Evolutionary conservation across 164 flowering plant genomes (phyloP).

Genomic region (Piper betle): DNA sequence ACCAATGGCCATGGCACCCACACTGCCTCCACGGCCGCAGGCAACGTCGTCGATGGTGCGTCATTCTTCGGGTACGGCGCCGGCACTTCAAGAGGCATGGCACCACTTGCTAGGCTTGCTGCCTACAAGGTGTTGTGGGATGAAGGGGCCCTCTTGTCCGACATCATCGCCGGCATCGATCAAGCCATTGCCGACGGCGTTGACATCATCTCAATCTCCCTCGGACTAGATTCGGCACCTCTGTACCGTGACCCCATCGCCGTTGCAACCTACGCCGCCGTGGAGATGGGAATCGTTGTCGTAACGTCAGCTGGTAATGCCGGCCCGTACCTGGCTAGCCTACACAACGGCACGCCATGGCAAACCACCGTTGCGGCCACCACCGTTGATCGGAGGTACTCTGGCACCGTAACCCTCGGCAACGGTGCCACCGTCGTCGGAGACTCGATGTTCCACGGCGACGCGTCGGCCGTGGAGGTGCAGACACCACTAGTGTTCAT

Average conservation of each 20-base stretch:
- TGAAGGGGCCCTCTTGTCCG: constrained; percentile 20
- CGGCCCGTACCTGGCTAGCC: constrained; percentile 2
- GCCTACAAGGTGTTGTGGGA: constrained; percentile 40
- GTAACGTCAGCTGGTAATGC: constrained; percentile 5
- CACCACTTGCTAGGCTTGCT: constrained; percentile 42
- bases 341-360: constrained; percentile 9
- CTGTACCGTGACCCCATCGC: constrained; percentile 62
- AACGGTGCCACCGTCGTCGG: constrained; percentile 4
- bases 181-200: constrained; percentile 56
- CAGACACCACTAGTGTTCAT: constrained; percentile 3
- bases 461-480: background rate
- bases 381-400: constrained; percentile 5
- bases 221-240: constrained; percentile 36
- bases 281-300: constrained; percentile 7
- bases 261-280: constrained; percentile 22
- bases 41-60: constrained; percentile 28
- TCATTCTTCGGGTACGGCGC: constrained; percentile 41
- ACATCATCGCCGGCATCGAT: constrained; percentile 49
- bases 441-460: constrained; percentile 12
- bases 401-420: background rate
- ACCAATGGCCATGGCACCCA: constrained; percentile 49
- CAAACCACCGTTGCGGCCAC: constrained; percentile 9
- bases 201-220: constrained; percentile 51
- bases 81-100: constrained; percentile 47
- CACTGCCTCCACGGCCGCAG: constrained; percentile 47